phyloP scores from a whole-genome alignment of 441 rosid genomes.

The Adansonia gregorii region DNA sequence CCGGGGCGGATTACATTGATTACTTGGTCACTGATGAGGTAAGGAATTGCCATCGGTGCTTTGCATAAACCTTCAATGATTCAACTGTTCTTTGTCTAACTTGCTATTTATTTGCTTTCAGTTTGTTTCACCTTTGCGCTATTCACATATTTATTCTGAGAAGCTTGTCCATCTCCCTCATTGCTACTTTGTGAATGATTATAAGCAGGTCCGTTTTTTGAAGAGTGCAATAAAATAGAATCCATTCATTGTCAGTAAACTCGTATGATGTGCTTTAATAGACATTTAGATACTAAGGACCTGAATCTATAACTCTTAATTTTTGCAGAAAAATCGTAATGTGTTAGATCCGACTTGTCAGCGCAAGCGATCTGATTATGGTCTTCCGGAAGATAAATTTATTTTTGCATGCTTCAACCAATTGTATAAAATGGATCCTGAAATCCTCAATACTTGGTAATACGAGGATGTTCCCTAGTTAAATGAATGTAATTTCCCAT shows the following conservation, averaged over 20 bases:
- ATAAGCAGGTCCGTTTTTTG: conserved; percentile 75
- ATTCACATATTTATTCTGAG: conserved; percentile 85
- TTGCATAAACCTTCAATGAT: not conserved
- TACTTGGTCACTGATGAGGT: conserved; percentile 99
- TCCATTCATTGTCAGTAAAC: not conserved
- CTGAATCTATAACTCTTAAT: conserved; percentile 21
- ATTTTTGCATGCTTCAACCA: conserved; percentile 99
- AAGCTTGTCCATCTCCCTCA: conserved; percentile 98
- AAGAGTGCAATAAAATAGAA: not conserved
- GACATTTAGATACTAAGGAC: not conserved
- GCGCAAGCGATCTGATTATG: conserved; percentile 85
- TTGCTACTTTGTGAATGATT: conserved; percentile 97
- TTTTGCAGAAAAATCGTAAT: conserved; percentile 84
- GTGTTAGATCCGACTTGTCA: conserved; percentile 81
- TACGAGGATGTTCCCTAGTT: not conserved
- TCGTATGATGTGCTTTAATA: conserved; percentile 8
- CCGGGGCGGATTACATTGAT: conserved; percentile 93
- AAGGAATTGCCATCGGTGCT: conserved; percentile 17
- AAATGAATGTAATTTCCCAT: not conserved
- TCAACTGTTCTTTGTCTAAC: conserved; percentile 23
- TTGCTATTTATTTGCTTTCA: conserved; percentile 36
- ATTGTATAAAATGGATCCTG: conserved; percentile 99
- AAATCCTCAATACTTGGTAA: conserved; percentile 86
- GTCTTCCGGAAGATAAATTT: conserved; percentile 95
- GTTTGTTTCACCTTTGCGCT: conserved; percentile 88